Conservation (phyloP, 352 stramenopile genomes). For the Pythium guiyangense region DNA sequence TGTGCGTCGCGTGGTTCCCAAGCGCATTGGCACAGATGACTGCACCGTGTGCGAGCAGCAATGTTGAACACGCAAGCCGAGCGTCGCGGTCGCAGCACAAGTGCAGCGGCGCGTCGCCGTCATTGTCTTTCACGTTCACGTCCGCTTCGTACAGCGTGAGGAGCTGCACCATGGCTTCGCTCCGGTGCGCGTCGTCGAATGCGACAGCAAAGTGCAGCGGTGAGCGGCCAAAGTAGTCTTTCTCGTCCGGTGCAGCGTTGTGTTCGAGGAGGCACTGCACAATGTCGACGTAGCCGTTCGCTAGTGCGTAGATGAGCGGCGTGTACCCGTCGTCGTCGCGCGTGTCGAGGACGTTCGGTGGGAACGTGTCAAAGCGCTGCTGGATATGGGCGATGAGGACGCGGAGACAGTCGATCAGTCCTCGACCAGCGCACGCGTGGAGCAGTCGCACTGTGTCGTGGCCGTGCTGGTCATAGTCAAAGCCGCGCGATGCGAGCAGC, state of each 20-base stretch:
- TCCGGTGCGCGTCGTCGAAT: constrained; percentile 9
- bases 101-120: constrained; percentile 66
- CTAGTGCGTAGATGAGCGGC: constrained; percentile 74
- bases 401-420: constrained; percentile 47
- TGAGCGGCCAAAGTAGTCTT: constrained; percentile 61
- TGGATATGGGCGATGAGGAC: constrained; percentile 46
- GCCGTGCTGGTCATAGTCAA: constrained; percentile 34
- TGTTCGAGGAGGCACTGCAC: constrained; percentile 54
- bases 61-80: constrained; percentile 41
- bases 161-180: constrained; percentile 39
- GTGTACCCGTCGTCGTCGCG: constrained; percentile 74
- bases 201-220: constrained; percentile 66
- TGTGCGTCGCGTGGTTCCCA: constrained; percentile 68
- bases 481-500: constrained; percentile 47
- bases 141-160: constrained; percentile 67
- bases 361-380: constrained; percentile 20
- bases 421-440: constrained; percentile 55
- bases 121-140: constrained; percentile 64
- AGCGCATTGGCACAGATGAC: constrained; percentile 49
- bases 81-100: constrained; percentile 48
- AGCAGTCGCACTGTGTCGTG: constrained; percentile 44
- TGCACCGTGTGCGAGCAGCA: constrained; percentile 58
- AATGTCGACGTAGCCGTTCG: constrained; percentile 39
- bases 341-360: constrained; percentile 30
- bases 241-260: constrained; percentile 48